phyloP scores from a whole-genome alignment of 805 yeast species.

The Suhomyces kilbournensis region DNA sequence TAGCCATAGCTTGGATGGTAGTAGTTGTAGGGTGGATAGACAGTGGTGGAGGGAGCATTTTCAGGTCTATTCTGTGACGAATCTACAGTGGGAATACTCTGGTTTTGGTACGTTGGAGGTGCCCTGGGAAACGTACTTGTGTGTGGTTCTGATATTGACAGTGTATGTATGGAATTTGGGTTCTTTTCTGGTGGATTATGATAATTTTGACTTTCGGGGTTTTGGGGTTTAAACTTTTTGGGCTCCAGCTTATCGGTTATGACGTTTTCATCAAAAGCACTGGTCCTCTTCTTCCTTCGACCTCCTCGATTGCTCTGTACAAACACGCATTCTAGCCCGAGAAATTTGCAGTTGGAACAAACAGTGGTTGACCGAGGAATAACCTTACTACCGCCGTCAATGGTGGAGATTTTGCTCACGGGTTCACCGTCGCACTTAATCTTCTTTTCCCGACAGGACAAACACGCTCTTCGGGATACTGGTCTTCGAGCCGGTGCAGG shows the following conservation, averaged over 20 bases:
- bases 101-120: not conserved
- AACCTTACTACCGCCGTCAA: slow-evolving; percentile 18
- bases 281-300: slow-evolving; percentile 37
- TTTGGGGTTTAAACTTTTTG: not conserved
- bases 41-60: not conserved
- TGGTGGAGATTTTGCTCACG: slow-evolving; percentile 11
- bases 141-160: not conserved
- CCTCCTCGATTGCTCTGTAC: slow-evolving; percentile 60
- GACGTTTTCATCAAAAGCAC: not conserved
- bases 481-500: slow-evolving; percentile 5
- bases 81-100: not conserved
- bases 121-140: not conserved
- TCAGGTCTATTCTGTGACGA: not conserved
- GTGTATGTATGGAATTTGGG: not conserved
- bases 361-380: slow-evolving; percentile 7
- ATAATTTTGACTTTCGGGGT: not conserved
- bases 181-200: not conserved
- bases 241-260: not conserved
- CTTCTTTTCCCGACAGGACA: slow-evolving; percentile 62
- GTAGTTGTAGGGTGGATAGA: not conserved
- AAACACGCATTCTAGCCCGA: slow-evolving; percentile 51
- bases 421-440: slow-evolving; percentile 65
- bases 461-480: slow-evolving; percentile 46
- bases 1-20: not conserved
- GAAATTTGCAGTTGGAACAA: slow-evolving; percentile 50